Base-by-base conservation (phyloP, 2,329 filamentous ascomycete species). In the Fusarium sarcochroum region DNA sequence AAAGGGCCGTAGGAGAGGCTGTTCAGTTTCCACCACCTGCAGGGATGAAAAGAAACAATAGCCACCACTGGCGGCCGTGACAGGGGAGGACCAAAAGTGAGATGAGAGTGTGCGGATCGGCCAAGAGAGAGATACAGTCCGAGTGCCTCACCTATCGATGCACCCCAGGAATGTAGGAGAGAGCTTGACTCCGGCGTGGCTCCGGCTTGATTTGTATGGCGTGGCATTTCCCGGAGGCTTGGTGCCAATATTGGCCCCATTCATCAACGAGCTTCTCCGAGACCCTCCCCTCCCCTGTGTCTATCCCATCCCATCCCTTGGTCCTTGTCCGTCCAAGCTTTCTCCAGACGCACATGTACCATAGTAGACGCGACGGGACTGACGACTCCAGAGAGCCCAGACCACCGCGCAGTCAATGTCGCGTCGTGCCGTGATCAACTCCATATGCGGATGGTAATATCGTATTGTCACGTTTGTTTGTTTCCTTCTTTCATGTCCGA, bases 351-450 rank as follows among this genome's bases (percentile, higher is more conserved):
- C 27, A 30, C 8, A 27, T 7, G 25, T 27, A 27, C 25, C n/a
- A n/a, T n/a, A 27, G 27, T 13, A 30, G 27, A 30, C 65, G 42
- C 54, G 65, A 56, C 20, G 42, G 59, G 50, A 63, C 25, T 40
- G 42, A 25, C 53, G 58, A 63, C 53, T 63, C 25, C 17, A 63
- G 37, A 38, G 46, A 59, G 64, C 65, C 63, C 52, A 23, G 55
- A 56, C 52, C 66, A 60, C 62, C 45, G 48, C 54, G 66, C 46
- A 57, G 54, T 60, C 61, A 58, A 54, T 67, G 54, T 63, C 65
- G 66, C 67, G 58, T 71, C 68, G 66, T 69, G 61, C 56, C 57
- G 54, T 56, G 50, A 42, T 60, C 62, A 58, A 65, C 58, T 65
- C 21, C 14, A 20, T 35, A 15, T 35, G 20, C 44, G 27, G 45